Evolutionary conservation across 371 early-diverging fungal genomes (phyloP).

Genomic region (Circinella minor): DNA sequence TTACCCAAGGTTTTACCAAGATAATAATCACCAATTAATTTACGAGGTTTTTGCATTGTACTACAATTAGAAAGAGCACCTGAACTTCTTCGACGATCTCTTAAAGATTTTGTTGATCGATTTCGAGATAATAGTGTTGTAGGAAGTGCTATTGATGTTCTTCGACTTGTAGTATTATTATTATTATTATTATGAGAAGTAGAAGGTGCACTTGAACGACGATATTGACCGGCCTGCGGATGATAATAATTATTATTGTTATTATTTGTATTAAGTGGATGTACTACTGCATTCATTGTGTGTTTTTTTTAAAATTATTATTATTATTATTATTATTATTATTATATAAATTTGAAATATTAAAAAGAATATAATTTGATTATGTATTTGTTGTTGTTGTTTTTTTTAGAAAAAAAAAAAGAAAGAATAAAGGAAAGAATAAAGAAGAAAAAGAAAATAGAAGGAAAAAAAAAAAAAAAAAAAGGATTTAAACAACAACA

Average conservation of each 20-base stretch:
- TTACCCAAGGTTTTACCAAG: slow-evolving; percentile 57
- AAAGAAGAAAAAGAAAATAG: slow-evolving; percentile 10
- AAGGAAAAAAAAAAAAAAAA: slow-evolving; percentile 10
- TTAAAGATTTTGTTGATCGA: slow-evolving; percentile 33
- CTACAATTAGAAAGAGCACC: slow-evolving; percentile 43
- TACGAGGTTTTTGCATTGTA: slow-evolving; percentile 41
- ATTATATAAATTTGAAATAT: neutral
- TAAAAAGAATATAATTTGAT: slow-evolving; percentile 9
- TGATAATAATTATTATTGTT: neutral
- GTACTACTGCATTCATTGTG: slow-evolving; percentile 15
- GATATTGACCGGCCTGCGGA: slow-evolving; percentile 23
- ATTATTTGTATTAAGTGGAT: slow-evolving; percentile 10
- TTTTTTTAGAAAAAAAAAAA: slow-evolving; percentile 13
- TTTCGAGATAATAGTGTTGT: slow-evolving; percentile 25
- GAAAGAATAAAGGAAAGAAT: slow-evolving; percentile 8
- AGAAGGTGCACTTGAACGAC: slow-evolving; percentile 25
- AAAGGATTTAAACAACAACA: neutral
- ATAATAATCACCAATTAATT: slow-evolving; percentile 54
- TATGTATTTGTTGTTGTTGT: neutral
- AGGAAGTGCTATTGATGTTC: slow-evolving; percentile 36
- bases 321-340: neutral
- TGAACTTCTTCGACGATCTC: slow-evolving; percentile 49
- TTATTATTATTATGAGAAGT: neutral
- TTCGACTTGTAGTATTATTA: slow-evolving; percentile 25
- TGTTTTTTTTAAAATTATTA: too few species aligned